These are phyloP conservation scores for Penicillium maclennaniae DNA, from an alignment of 495 filamentous ascomycete genomes.

Conservation along the genomic window DNA sequence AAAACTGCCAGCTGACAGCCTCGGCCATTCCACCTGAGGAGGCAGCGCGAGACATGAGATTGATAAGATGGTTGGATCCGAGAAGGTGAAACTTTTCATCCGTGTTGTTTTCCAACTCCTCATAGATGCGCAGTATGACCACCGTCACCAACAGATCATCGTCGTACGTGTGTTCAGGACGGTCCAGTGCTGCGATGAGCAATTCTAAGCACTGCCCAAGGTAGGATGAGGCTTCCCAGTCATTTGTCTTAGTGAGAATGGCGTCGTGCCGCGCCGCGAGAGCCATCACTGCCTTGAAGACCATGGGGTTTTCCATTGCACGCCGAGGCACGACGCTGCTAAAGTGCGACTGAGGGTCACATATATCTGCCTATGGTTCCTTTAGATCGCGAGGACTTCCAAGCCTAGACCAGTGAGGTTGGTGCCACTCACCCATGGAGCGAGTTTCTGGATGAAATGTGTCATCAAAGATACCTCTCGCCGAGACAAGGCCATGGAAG, in stretches of 20 bases:
- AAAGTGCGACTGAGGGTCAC: slow-evolving; percentile 35
- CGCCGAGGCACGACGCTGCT: slow-evolving; percentile 32
- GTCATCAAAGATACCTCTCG: slow-evolving; percentile 35
- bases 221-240: slow-evolving; percentile 38
- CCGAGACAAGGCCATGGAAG: no score
- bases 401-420: no score
- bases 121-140: slow-evolving; percentile 36
- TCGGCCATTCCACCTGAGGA: slow-evolving; percentile 38
- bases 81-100: slow-evolving; percentile 38
- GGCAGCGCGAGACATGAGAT: slow-evolving; percentile 33
- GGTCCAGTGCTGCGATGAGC: slow-evolving; percentile 29
- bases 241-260: slow-evolving; percentile 26
- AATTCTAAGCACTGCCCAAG: slow-evolving; percentile 36
- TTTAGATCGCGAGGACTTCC: not conserved
- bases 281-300: slow-evolving; percentile 33
- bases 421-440: slow-evolving; percentile 29
- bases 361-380: slow-evolving; percentile 31
- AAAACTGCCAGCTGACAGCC: slow-evolving; percentile 40
- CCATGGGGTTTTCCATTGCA: slow-evolving; percentile 32
- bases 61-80: slow-evolving; percentile 36
- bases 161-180: slow-evolving; percentile 28
- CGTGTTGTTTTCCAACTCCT: slow-evolving; percentile 31
- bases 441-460: slow-evolving; percentile 32
- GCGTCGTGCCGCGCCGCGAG: slow-evolving; percentile 36
- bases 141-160: slow-evolving; percentile 36